phyloP scores from a whole-genome alignment of 495 filamentous ascomycete species.

The Apodospora peruviana region DNA sequence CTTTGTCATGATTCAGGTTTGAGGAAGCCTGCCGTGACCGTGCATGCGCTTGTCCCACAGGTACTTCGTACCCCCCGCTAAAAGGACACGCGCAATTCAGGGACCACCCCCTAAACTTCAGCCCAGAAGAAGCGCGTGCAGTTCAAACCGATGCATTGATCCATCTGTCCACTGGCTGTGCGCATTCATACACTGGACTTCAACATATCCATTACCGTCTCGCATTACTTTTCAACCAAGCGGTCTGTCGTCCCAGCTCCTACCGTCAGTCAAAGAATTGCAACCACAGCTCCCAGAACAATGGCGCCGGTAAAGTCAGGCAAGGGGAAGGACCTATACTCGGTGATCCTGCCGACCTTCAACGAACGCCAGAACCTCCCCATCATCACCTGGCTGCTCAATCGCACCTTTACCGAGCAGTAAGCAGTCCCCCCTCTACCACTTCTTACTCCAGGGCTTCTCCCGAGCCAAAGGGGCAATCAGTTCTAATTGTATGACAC shows the following conservation, averaged over 20 bases:
- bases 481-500: neutral
- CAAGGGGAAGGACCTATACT: conserved; percentile 69
- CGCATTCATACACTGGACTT: neutral
- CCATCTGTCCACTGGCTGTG: too few relatives aligned
- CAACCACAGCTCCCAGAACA: too few relatives aligned
- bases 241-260: neutral
- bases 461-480: neutral
- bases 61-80: neutral
- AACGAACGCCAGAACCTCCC: conserved; percentile 97
- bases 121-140: too few relatives aligned
- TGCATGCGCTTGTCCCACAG: too few relatives aligned
- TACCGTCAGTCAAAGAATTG: too few relatives aligned
- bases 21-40: neutral
- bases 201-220: neutral
- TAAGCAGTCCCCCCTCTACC: conserved; percentile 25
- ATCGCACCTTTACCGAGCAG: conserved; percentile 84
- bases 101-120: neutral
- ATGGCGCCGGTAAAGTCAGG: conserved; percentile 20
- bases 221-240: neutral
- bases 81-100: neutral
- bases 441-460: neutral
- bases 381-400: conserved; percentile 89
- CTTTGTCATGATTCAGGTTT: too few relatives aligned
- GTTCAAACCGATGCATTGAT: too few relatives aligned
- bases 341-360: conserved; percentile 95